Base-by-base conservation (phyloP, 2,329 filamentous ascomycete genomes). In the Calycina marina region DNA sequence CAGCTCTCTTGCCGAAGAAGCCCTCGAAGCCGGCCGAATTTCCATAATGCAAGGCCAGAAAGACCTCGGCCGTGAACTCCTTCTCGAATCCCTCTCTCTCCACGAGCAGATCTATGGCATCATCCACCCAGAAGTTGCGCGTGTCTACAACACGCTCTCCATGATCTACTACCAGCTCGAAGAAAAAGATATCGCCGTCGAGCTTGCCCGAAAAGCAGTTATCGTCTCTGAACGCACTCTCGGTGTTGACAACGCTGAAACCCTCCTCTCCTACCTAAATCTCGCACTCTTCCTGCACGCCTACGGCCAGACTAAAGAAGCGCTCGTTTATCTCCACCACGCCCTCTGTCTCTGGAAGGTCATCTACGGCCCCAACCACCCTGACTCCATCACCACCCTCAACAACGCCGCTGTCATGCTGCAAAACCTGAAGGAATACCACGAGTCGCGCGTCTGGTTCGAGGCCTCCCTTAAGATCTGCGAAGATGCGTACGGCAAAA, bases 381-480 rank as follows among this genome's bases (percentile, higher is more conserved):
- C 90, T 3, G 90, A 98, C 59, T 93, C 85, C 6, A 94, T 98
- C 58, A 98, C 92, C 6, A 96, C 90, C 11, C 79, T 96, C 59
- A 98, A 96, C 69, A 98, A 98, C 51, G 88, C 84, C 13, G 90
- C 90, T 5, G 90, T 98, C 38, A 98, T 98, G 90, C 73, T 98
- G 37, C 90, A 98, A 59, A 77, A 85, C 35, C 70, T 94, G 47
- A 93, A 96, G 65, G 77, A 81, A 39, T 98, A 93, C 62, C 78
- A 88, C 48, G 84, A 93, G 58, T 96, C 88, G 28, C 78, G 90
- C 31, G 67, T 88, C 40, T 98, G 90, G 90, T 98, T 98, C 52
- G 90, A 96, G 58, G 79, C 84, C 42, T 92, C 86, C 6, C 72
- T 96, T 31, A 69, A 72, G 26, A 77, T 96, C 40, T 94, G 86